Evolutionary conservation across 192 early-diverging fungal species (phyloP), one percentile per base, ranked within the genome.

Genomic region (Coemansia sp.): DNA sequence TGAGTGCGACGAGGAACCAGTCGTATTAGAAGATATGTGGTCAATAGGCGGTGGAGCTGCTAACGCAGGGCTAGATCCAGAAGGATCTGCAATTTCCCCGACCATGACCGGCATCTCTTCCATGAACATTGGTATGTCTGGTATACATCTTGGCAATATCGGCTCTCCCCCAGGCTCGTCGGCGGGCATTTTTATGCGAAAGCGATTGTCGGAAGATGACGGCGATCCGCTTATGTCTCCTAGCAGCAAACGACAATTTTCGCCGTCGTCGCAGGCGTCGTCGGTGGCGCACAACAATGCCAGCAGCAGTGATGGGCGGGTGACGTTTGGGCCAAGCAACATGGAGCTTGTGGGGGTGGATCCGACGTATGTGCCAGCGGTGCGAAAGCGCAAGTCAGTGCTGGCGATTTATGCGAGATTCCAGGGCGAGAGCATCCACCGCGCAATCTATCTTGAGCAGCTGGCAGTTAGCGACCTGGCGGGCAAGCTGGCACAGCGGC

Each of bases 361-460:
- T 70, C 88, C 89, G 53, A 86, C 76, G 13, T 91, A 91, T 77
- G 79, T 88, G 40, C 90, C 90, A 12, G 80, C 81, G 38, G 38
- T 62, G 11, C 71, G 71, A 24, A 84, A 77, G 63, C 65, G 62
- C 49, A 78, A 55, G 65, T 50, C 77, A 41, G 84, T 87, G 29
- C 62, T 90, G 29, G 85, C 86, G 15, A 46, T 46, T 16, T 46
- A 46, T 46, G 44, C 44, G 16, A 13, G 16, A 6, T 46, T 46
- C 10, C 44, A 46, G 15, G 44, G 44, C 44, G 16, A 46, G 44
- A 46, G 44, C 44, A 46, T 46, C 15, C 43, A 46, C 43, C 43
- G 16, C 13, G 43, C 16, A 18, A 46, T 46, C 2, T 46, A 46
- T 0, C 43, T 46, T 46, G 43, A 46, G 18, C 83, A 79, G 16